phyloP scores from a whole-genome alignment of 2,329 filamentous ascomycete species.

The Curvularia sp. region DNA sequence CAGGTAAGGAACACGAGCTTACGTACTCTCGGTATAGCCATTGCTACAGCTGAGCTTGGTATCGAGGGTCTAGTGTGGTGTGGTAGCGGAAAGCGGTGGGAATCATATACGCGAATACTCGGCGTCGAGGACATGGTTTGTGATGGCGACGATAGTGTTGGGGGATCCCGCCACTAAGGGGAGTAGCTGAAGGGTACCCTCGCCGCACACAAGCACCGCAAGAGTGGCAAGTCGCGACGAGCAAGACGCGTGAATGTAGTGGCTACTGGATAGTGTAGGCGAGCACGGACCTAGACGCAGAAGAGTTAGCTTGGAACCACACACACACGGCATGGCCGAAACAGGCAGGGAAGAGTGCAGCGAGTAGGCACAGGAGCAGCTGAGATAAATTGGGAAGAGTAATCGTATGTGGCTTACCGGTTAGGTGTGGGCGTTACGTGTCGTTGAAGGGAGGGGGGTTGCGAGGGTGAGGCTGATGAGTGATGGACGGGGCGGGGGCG shows the following conservation, averaged over 20 bases:
- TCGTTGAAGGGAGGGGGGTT: constrained; percentile 13
- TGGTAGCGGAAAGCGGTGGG: constrained; percentile 46
- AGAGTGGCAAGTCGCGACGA: constrained; percentile 39
- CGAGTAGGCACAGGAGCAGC: constrained; percentile 11
- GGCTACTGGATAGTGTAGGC: constrained; percentile 29
- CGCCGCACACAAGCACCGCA: constrained; percentile 33
- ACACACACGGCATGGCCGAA: constrained; percentile 35
- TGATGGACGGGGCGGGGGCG: constrained; percentile 23
- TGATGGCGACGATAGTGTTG: constrained; percentile 28
- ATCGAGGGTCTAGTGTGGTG: constrained; percentile 48
- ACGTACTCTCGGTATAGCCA: constrained; percentile 65
- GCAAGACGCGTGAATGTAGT: constrained; percentile 18
- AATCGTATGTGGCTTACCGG: constrained; percentile 23
- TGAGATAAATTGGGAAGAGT: constrained; percentile 12
- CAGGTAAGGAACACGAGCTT: constrained; percentile 9
- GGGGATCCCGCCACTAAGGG: constrained; percentile 40
- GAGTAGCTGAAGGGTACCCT: constrained; percentile 46
- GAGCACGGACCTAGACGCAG: constrained; percentile 29
- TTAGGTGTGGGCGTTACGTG: constrained; percentile 12
- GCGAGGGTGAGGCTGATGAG: constrained; percentile 27
- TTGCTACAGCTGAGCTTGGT: constrained; percentile 56
- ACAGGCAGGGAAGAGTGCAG: constrained; percentile 28
- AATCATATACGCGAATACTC: constrained; percentile 54
- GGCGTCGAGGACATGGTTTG: constrained; percentile 48
- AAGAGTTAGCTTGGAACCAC: constrained; percentile 13